phyloP scores from a whole-genome alignment of 768 basidiomycete species.

The Kwoniella dendrophila region DNA sequence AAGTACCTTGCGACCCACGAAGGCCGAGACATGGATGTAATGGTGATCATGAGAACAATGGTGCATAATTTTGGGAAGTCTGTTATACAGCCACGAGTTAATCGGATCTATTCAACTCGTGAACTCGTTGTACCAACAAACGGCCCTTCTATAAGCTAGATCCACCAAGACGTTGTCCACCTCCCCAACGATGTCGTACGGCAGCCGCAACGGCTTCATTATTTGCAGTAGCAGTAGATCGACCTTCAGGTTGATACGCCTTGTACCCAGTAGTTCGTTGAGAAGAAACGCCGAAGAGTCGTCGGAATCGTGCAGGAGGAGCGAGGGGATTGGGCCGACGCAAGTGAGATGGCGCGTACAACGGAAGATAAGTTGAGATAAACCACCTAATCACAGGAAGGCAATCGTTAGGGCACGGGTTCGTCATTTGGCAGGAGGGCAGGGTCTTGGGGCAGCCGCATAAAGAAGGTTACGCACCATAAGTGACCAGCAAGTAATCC shows the following conservation, averaged over 20 bases:
- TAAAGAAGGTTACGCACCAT: conserved; percentile 34
- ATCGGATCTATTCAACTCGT: no score
- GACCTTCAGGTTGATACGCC: conserved; percentile 3
- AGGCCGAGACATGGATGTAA: no score
- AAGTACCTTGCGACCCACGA: no score
- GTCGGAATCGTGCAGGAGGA: conserved; percentile 37
- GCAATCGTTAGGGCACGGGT: not conserved
- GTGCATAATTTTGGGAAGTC: no score
- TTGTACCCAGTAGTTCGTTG: conserved; percentile 15
- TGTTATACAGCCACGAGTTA: no score
- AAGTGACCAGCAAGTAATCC: conserved; percentile 52
- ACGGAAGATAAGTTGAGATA: conserved; percentile 47
- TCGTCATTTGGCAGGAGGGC: not conserved
- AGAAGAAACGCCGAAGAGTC: conserved; percentile 27
- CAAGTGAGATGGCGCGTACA: conserved; percentile 43
- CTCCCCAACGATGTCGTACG: conserved; percentile 51
- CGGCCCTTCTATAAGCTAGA: conserved; percentile 34
- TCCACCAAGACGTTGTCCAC: conserved; percentile 51
- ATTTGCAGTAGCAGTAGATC: conserved; percentile 8
- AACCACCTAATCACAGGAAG: conserved; percentile 49
- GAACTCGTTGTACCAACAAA: no score
- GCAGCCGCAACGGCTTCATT: conserved; percentile 31
- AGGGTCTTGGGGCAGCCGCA: not conserved
- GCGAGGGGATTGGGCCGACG: conserved; percentile 45
- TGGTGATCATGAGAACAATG: no score